Evolutionary conservation across 2,329 filamentous ascomycete species (phyloP).

Genomic region (Ustulina deusta): DNA sequence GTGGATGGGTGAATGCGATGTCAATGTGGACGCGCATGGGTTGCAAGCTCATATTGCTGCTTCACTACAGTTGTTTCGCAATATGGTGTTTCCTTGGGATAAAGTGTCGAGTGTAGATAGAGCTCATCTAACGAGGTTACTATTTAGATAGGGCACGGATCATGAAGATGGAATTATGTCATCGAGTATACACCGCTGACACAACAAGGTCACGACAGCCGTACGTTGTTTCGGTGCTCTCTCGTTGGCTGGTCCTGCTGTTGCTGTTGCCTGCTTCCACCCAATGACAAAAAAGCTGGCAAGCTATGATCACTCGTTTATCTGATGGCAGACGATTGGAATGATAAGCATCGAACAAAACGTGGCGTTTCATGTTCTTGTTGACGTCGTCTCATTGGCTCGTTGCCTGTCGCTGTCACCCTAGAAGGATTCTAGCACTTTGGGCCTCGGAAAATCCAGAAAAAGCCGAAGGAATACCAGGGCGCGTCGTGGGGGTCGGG

Average conservation of each 20-base stretch:
- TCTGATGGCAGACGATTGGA: slow-evolving; percentile 21
- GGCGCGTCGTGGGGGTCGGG: slow-evolving; percentile 42
- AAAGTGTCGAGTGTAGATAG: background rate
- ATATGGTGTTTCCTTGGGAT: background rate
- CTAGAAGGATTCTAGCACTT: slow-evolving; percentile 48
- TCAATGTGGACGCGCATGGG: background rate
- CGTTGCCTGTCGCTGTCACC: slow-evolving; percentile 38
- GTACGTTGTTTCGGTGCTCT: slow-evolving; percentile 11
- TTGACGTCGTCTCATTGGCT: slow-evolving; percentile 36
- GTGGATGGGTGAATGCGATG: background rate
- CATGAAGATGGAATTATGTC: background rate
- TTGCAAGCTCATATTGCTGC: background rate
- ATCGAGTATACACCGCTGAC: background rate
- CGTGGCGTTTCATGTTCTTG: slow-evolving; percentile 28
- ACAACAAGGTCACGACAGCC: background rate
- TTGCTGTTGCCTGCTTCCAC: background rate
- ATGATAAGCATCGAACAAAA: slow-evolving; percentile 42
- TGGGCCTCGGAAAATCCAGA: slow-evolving; percentile 36
- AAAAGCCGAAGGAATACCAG: slow-evolving; percentile 28
- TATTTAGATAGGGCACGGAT: background rate
- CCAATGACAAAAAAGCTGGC: slow-evolving; percentile 9
- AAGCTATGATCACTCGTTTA: background rate
- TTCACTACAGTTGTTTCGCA: background rate
- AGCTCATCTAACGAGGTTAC: background rate
- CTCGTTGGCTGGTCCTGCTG: background rate